phyloP scores from a whole-genome alignment of 352 stramenopile genomes.

The Globisporangium nunn region DNA sequence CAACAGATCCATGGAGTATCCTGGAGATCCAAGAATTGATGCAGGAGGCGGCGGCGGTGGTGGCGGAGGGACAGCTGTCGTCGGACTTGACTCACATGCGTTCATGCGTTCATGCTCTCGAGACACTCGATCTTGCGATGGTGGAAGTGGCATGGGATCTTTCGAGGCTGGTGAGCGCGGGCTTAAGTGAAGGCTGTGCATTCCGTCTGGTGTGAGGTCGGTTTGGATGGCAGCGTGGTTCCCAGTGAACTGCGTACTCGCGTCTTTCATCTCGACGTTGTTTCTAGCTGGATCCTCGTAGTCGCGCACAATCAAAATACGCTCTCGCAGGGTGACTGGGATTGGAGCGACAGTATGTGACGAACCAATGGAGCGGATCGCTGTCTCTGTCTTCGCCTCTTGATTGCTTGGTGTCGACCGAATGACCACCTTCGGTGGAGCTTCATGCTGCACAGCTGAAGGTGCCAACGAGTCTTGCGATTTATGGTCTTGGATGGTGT shows the following conservation, averaged over 20 bases:
- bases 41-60: constrained; percentile 1
- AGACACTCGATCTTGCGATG: neutral
- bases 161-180: too few species aligned
- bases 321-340: constrained; percentile 6
- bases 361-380: too few species aligned
- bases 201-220: constrained; percentile 49
- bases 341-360: neutral
- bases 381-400: neutral
- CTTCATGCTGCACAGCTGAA: neutral
- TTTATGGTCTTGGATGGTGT: neutral
- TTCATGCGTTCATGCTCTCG: neutral
- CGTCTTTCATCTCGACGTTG: constrained; percentile 50
- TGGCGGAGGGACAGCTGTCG: neutral
- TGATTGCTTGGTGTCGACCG: neutral
- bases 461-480: neutral
- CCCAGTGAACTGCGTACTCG: constrained; percentile 61
- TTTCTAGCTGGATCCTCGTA: constrained; percentile 18
- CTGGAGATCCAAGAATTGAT: constrained; percentile 1
- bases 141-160: neutral
- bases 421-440: neutral
- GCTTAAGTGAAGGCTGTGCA: constrained; percentile 24
- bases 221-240: constrained; percentile 69
- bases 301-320: constrained; percentile 46
- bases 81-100: neutral
- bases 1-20: constrained; percentile 31